Conservation (phyloP, 768 basidiomycete species). For the Hypsizygus marmoreus region DNA sequence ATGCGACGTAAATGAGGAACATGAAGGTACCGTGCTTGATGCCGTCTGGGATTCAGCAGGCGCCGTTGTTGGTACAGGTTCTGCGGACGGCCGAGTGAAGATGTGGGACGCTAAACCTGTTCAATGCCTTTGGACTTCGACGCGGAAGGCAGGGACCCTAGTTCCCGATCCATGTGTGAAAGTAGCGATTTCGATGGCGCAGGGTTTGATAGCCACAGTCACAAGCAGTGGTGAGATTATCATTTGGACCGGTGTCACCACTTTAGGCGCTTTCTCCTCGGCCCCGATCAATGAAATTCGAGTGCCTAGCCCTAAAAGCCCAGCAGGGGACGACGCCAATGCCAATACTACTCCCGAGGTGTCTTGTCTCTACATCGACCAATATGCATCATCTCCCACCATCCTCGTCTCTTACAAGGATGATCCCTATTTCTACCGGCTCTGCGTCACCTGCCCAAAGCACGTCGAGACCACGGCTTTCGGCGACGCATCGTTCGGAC, state of each 20-base stretch:
- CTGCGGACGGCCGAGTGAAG: conserved; percentile 68
- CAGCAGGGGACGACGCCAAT: conserved; percentile 17
- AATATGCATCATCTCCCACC: conserved; percentile 23
- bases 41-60: conserved; percentile 49
- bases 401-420: conserved; percentile 56
- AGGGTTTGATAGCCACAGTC: conserved; percentile 50
- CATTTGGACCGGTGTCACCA: conserved; percentile 48
- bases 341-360: conserved; percentile 11
- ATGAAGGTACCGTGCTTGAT: conserved; percentile 60
- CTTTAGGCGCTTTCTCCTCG: conserved; percentile 16
- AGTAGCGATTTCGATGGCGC: conserved; percentile 45
- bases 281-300: conserved; percentile 28
- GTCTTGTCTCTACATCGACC: conserved; percentile 29
- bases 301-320: conserved; percentile 36
- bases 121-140: conserved; percentile 66
- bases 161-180: conserved; percentile 53
- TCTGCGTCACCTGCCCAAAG: conserved; percentile 34
- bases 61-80: conserved; percentile 49
- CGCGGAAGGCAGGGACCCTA: conserved; percentile 31
- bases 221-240: conserved; percentile 58
- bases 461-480: conserved; percentile 41
- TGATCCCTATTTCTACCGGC: conserved; percentile 53
- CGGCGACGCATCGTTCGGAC: conserved; percentile 53
- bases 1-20: conserved; percentile 59
- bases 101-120: conserved; percentile 66